phyloP scores from a whole-genome alignment of 306 rosid genomes.

The Comarum palustre region DNA sequence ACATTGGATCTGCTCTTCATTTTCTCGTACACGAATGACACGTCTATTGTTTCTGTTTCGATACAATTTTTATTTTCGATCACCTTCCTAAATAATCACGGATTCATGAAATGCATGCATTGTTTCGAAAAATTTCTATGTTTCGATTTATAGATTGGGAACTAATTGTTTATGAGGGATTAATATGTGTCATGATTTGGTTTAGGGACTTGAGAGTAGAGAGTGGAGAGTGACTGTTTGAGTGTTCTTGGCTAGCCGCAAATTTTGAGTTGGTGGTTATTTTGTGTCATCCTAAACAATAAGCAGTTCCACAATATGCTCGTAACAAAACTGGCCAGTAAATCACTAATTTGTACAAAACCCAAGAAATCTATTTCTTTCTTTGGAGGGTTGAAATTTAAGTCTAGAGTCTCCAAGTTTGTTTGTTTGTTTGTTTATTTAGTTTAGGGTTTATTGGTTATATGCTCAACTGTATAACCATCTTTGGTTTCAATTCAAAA shows the following conservation, averaged over 20 bases:
- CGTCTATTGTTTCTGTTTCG: neutral
- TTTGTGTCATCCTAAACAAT: neutral
- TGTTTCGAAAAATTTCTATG: neutral
- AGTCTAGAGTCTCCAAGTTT: neutral
- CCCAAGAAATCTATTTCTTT: neutral
- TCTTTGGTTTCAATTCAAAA: slow-evolving; percentile 5
- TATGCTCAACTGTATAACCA: neutral
- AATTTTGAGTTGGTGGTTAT: slow-evolving; percentile 16
- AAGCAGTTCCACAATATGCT: neutral
- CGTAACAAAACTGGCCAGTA: neutral
- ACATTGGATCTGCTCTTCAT: neutral
- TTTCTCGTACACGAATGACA: neutral
- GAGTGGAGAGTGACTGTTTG: neutral
- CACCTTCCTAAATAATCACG: neutral
- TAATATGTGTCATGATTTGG: neutral
- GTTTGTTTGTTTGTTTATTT: neutral
- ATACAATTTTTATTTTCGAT: neutral
- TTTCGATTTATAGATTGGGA: neutral
- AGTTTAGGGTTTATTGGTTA: neutral
- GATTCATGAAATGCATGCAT: neutral
- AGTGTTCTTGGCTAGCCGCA: slow-evolving; percentile 18
- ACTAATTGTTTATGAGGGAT: neutral
- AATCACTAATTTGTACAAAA: neutral
- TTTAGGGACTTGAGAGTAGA: neutral
- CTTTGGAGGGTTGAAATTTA: neutral